Evolutionary conservation across 192 early-diverging fungal genomes (phyloP), one percentile per base, ranked within the genome.

Genomic region (Chytriomyces sp.): DNA sequence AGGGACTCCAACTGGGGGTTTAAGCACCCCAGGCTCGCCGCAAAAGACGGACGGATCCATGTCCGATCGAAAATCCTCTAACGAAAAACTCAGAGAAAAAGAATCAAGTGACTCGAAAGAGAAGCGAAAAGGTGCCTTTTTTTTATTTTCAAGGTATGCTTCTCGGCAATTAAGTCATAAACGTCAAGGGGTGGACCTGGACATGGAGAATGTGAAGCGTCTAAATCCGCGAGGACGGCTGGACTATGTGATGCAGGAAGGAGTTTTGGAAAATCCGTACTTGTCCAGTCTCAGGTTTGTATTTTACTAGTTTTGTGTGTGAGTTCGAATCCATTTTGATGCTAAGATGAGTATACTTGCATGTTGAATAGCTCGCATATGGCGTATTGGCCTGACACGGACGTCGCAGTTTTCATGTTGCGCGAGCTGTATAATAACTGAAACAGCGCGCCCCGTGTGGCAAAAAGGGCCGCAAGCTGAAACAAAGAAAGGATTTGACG

Each of bases 241-340:
- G 0, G 92, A 93, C 73, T 93, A 84, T 75, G 85, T 80, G 23
- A 57, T 92, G 11, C 92, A 93, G 75, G 91, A 89, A 79, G 86
- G 88, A 7, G 76, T 92, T 44, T 76, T 93, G 28, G 91, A 93
- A 69, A 92, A 92, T 64, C 85, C 90, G n/a, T 91, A 92, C 61
- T 68, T 93, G 46, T 82, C 80, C 16, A 89, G 90, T n/a, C 80
- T 93, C 57, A 86, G 82, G 44, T 63, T 9, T 7, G 50, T 20
- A 46, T 0, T 8, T 45, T 35, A 0, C 11, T 23, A 3, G 7
- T 44, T 60, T 53, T 7, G 44, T 23, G n/a, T n/a, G 28, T 35
- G 35, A 35, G 35, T 35, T 35, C 35, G 35, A 35, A 35, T 35
- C 35, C 35, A 4, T 35, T 24, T 57, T 13, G 35, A 68, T 68